phyloP scores from a whole-genome alignment of 805 yeast species.

The Spathaspora sp. region DNA sequence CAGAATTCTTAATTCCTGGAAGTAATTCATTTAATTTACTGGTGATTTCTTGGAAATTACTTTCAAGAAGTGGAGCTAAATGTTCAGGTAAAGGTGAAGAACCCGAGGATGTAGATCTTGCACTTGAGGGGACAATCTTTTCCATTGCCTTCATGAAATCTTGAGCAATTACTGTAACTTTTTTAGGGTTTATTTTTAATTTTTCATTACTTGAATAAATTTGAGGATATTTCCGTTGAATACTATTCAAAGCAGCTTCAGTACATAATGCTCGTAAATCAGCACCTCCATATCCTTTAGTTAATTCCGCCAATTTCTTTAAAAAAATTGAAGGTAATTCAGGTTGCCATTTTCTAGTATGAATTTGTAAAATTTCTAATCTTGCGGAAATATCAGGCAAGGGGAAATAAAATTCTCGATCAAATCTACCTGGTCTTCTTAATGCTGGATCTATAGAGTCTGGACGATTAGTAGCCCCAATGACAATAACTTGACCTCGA shows the following conservation, averaged over 20 bases:
- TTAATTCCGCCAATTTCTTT: constrained; percentile 65
- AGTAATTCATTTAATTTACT: constrained; percentile 51
- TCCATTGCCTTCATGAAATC: constrained; percentile 87
- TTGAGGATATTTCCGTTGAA: constrained; percentile 91
- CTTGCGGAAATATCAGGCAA: constrained; percentile 82
- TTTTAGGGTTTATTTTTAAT: constrained; percentile 64
- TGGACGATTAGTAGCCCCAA: constrained; percentile 97
- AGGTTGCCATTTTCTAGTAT: constrained; percentile 87
- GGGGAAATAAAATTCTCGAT: constrained; percentile 94
- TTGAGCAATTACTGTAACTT: constrained; percentile 68
- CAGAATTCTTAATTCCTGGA: constrained; percentile 39
- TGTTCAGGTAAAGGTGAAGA: constrained; percentile 79
- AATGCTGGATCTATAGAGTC: constrained; percentile 98
- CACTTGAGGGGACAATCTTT: constrained; percentile 87
- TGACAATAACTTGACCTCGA: constrained; percentile 95
- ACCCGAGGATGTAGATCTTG: constrained; percentile 71
- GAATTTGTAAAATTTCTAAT: constrained; percentile 73
- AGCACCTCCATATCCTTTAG: constrained; percentile 98
- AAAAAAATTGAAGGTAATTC: constrained; percentile 57
- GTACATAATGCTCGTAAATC: constrained; percentile 92
- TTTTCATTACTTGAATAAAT: constrained; percentile 77
- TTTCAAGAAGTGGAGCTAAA: constrained; percentile 59
- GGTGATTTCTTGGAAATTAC: constrained; percentile 45
- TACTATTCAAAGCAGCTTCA: constrained; percentile 89
- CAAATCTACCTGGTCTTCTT: constrained; percentile 95